Base-by-base conservation (phyloP, 148 eudicot genomes). In the Camellia granthamiana region DNA sequence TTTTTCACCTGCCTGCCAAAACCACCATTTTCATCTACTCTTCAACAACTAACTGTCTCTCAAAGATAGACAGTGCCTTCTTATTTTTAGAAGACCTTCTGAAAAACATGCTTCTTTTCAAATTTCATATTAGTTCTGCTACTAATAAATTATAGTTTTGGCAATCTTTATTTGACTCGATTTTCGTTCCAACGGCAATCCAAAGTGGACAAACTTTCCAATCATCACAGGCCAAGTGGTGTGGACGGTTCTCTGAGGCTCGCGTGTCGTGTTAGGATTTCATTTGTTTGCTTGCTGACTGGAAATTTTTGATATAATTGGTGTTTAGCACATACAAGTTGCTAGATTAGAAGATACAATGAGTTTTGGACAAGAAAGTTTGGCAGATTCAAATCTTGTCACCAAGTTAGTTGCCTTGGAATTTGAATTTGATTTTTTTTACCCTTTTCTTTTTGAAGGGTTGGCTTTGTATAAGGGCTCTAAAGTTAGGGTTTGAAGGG, bases 11-110 rank as follows among this genome's bases (percentile, higher is more conserved):
- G 75, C 58, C 75, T 81, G 76, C 15, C 55, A 58, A 68, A 81
- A 74, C 83, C 52, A 76, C 75, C 67, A 68, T 68, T 65, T 73
- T 60, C 75, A 76, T 76, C 83, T 81, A 76, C 83, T 69, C 79
- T 81, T 81, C 83, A 76, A 81, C 83, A 81, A 68, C 83, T 81
- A 76, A 68, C 76, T 55, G 62, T 81, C 74, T 81, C 83, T 21
- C 30, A 74, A 58, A 51, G 11, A 64, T 65, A 51, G 14, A 15
- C 74, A 63, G 64, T 43, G 23, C 54, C 69, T 43, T 46, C 14
- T 19, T 5, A 61, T 60, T 65, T 63, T 43, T 15, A n/a, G 18
- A 13, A 64, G 43, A 51, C 71, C 46, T 55, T 11, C 8, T 75
- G n/a, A 8, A 54, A 65, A 74, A 52, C 70, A 62, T 79, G 41